Evolutionary conservation across 768 basidiomycete species (phyloP).

Genomic region (Phylloporus sp.): DNA sequence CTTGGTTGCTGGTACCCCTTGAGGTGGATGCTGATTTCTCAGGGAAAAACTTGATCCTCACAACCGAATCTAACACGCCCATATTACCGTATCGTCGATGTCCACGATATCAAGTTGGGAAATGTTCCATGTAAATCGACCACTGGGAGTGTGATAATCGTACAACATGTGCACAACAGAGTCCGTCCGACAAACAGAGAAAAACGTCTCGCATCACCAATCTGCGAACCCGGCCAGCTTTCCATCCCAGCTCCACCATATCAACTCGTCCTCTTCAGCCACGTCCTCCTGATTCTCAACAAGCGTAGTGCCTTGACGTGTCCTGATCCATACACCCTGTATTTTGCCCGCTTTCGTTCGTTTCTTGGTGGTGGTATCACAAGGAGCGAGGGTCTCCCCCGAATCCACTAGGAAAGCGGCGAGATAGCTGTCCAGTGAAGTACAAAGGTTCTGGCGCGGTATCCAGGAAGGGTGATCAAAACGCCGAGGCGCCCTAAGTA

Average conservation of each 20-base stretch:
- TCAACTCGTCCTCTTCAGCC: slow-evolving; percentile 42
- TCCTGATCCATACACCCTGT: slow-evolving; percentile 42
- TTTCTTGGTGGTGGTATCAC: slow-evolving; percentile 22
- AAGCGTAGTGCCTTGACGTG: slow-evolving; percentile 2
- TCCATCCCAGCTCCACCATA: slow-evolving; percentile 52
- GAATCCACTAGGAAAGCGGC: slow-evolving; percentile 32
- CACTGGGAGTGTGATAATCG: neutral
- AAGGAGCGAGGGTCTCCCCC: neutral
- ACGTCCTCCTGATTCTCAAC: slow-evolving; percentile 10
- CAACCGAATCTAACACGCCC: neutral
- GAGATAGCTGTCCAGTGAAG: slow-evolving; percentile 35
- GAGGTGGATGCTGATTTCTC: neutral
- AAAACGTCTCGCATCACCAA: slow-evolving; percentile 31
- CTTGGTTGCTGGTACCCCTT: neutral
- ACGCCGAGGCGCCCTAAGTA: slow-evolving; percentile 43
- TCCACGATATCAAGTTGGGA: neutral
- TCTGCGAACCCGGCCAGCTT: slow-evolving; percentile 44
- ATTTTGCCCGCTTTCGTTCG: slow-evolving; percentile 26
- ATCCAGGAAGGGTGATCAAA: slow-evolving; percentile 45
- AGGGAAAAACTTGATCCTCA: neutral
- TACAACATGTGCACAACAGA: neutral
- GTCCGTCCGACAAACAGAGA: neutral
- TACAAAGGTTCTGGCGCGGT: slow-evolving; percentile 40
- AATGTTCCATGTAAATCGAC: neutral
- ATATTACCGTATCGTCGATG: neutral